These are phyloP conservation scores for Neonectria sp. DNA, from an alignment of 2,329 filamentous ascomycete genomes.

Conservation along the genomic window DNA sequence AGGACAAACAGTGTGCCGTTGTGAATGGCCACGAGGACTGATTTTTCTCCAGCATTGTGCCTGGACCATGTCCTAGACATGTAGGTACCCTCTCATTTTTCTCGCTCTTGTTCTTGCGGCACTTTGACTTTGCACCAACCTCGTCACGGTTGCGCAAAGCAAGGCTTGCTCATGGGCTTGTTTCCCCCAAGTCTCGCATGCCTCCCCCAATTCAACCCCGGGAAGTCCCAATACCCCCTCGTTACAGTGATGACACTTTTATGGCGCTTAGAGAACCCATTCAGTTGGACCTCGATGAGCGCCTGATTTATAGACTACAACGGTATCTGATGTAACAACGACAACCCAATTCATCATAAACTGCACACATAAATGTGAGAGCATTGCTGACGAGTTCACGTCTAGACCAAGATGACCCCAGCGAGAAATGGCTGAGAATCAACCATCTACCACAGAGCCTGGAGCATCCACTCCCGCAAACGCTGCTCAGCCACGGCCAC, in stretches of 20 bases:
- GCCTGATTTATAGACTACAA: conserved; percentile 90
- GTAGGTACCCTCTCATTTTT: conserved; percentile 43
- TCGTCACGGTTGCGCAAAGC: not conserved
- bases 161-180: not conserved
- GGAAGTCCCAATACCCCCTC: conserved; percentile 36
- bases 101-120: conserved; percentile 8
- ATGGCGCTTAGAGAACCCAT: conserved; percentile 72
- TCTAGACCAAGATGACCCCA: conserved; percentile 64
- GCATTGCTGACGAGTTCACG: conserved; percentile 32
- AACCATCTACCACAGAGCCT: conserved; percentile 43
- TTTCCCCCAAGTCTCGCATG: conserved; percentile 11
- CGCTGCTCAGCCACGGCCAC: conserved; percentile 38
- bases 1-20: conserved; percentile 39
- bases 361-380: not conserved
- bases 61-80: conserved; percentile 51
- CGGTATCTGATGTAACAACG: conserved; percentile 85
- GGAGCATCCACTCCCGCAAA: conserved; percentile 40
- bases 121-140: conserved; percentile 11
- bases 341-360: conserved; percentile 29
- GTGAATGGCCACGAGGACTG: conserved; percentile 47
- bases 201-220: not conserved
- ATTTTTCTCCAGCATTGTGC: conserved; percentile 42
- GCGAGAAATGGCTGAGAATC: conserved; percentile 60
- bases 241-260: conserved; percentile 73
- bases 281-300: conserved; percentile 73